These are phyloP conservation scores for Colletotrichum nymphaeae DNA, from an alignment of 2,329 filamentous ascomycete species.

Conservation along the genomic window DNA sequence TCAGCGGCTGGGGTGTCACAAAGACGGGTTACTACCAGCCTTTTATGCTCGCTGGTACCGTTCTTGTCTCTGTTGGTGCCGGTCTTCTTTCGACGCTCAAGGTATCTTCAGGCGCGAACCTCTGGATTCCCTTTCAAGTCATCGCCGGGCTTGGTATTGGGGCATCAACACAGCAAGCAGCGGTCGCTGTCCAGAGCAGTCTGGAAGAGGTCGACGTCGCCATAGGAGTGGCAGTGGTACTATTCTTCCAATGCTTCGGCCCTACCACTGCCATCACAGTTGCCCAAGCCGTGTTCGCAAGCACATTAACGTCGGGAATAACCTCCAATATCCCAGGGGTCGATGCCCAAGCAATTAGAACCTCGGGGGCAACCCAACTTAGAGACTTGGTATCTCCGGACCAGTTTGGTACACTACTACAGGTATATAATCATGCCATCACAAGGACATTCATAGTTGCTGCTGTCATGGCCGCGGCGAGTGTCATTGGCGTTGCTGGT, in stretches of 20 bases:
- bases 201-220: background rate
- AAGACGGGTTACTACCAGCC: constrained; percentile 49
- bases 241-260: constrained; percentile 24
- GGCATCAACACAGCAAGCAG: constrained; percentile 20
- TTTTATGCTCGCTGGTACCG: constrained; percentile 45
- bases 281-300: constrained; percentile 20
- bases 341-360: background rate
- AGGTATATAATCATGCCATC: constrained; percentile 19
- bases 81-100: constrained; percentile 20
- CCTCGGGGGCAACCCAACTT: constrained; percentile 12
- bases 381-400: background rate
- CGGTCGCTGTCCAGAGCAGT: constrained; percentile 17
- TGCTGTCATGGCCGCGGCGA: constrained; percentile 10
- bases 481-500: constrained; percentile 22
- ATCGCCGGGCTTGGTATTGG: constrained; percentile 23
- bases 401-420: background rate
- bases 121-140: constrained; percentile 46
- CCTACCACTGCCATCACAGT: constrained; percentile 15
- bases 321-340: background rate
- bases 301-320: background rate
- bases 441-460: constrained; percentile 23
- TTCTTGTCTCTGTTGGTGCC: constrained; percentile 42
- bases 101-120: constrained; percentile 39
- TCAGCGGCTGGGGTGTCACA: constrained; percentile 38
- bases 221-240: constrained; percentile 11